phyloP scores from a whole-genome alignment of 352 stramenopile species.

The Blastocystis hominis region DNA sequence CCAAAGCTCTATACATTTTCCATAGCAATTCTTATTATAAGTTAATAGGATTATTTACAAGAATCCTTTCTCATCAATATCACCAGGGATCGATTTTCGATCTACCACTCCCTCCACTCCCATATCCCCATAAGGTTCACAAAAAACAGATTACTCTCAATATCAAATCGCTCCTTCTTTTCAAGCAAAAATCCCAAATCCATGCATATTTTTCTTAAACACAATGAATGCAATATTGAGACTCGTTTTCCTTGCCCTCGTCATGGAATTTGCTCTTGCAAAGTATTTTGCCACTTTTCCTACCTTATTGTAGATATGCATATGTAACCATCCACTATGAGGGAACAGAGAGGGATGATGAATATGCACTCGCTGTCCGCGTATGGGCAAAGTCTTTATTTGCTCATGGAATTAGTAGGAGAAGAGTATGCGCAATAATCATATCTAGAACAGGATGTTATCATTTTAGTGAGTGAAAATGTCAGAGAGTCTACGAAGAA shows the following conservation, averaged over 20 bases:
- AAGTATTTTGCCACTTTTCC: not conserved
- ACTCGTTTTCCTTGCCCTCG: not conserved
- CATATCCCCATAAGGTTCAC: too few species aligned
- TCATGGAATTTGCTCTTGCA: not conserved
- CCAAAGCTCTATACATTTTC: not conserved
- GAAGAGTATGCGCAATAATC: not conserved
- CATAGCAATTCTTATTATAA: not conserved
- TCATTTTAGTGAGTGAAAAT: constrained; percentile 74
- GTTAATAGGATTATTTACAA: too few species aligned
- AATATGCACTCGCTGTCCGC: constrained; percentile 28
- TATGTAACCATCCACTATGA: constrained; percentile 57
- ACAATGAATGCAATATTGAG: not conserved
- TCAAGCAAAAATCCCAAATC: too few species aligned
- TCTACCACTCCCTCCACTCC: too few species aligned
- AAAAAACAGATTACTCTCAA: too few species aligned
- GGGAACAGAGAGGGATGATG: constrained; percentile 55
- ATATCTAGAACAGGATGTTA: constrained; percentile 67
- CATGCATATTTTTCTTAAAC: not conserved
- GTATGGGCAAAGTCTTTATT: constrained; percentile 58
- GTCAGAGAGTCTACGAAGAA: constrained; percentile 70
- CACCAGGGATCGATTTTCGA: too few species aligned
- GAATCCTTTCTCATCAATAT: too few species aligned
- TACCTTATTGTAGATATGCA: constrained; percentile 22
- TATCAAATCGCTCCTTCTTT: too few species aligned
- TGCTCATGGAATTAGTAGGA: constrained; percentile 47